Conservation (phyloP, 1,284 basidiomycete species). For the Cryptococcus hybrid region DNA sequence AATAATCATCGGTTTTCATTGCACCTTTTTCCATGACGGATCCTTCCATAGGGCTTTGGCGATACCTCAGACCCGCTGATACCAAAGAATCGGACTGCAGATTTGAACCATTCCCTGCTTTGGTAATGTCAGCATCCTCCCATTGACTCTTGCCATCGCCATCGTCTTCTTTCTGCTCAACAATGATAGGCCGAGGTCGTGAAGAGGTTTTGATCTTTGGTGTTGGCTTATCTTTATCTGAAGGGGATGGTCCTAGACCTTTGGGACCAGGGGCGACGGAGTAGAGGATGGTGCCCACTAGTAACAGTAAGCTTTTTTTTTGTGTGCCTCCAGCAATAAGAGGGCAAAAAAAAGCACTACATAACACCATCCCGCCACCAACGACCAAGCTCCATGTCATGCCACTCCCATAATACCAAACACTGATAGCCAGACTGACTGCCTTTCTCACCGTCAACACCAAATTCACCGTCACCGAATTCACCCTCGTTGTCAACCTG, state of each 20-base stretch:
- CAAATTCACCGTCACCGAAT: conserved; percentile 79
- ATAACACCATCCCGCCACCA: conserved; percentile 46
- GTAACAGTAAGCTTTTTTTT: not conserved
- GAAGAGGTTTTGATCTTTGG: not conserved
- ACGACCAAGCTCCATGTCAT: conserved; percentile 34
- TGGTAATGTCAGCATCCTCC: not conserved
- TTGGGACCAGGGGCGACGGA: conserved; percentile 20
- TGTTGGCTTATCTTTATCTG: not conserved
- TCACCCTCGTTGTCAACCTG: conserved; percentile 69
- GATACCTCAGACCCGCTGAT: not conserved
- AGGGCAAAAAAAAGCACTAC: conserved; percentile 20
- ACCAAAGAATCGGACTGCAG: not conserved
- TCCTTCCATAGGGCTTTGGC: not conserved
- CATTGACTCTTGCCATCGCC: not conserved
- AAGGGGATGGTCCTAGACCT: not conserved
- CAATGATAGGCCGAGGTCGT: not conserved
- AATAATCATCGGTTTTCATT: not conserved
- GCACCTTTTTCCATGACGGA: not conserved
- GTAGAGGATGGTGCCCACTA: conserved; percentile 32
- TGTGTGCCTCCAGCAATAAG: not conserved
- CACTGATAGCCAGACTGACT: conserved; percentile 66
- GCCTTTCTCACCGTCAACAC: conserved; percentile 88
- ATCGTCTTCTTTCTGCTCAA: not conserved
- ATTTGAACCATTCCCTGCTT: too few relatives aligned
- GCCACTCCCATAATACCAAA: conserved; percentile 47